Conservation (phyloP, 1,284 basidiomycete genomes). For the Polyporus tsugae region DNA sequence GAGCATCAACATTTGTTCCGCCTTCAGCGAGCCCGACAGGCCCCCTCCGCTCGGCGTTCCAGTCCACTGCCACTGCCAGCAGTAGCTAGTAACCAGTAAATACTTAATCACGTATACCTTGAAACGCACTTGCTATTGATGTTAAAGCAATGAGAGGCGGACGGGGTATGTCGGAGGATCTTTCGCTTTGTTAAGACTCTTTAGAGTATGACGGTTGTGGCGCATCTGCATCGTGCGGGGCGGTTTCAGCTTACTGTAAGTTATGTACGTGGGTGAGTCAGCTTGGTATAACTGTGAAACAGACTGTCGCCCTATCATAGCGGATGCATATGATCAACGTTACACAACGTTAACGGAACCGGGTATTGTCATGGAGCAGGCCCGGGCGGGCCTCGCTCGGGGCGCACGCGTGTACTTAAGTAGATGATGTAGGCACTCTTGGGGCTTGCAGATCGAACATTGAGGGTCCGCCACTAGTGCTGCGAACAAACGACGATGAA, state of each 20-base stretch:
- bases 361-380: neutral
- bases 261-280: neutral
- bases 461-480: neutral
- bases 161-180: neutral
- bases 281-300: neutral
- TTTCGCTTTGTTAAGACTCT: neutral
- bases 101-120: too few species aligned
- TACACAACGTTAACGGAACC: neutral
- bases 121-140: neutral
- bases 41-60: neutral
- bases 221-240: neutral
- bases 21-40: neutral
- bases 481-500: neutral
- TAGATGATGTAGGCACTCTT: neutral
- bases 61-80: too few species aligned
- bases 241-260: neutral
- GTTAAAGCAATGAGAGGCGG: neutral
- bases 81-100: too few species aligned
- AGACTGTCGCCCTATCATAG: neutral
- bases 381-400: neutral
- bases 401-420: neutral
- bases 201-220: neutral
- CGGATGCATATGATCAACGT: too few species aligned
- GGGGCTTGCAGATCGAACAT: neutral
- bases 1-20: neutral